A percentile compares a stretch with the other conserved stretches of the same genome.
Conservation (phyloP, 345 rosid species). For the Streptanthus diversifolius region DNA sequence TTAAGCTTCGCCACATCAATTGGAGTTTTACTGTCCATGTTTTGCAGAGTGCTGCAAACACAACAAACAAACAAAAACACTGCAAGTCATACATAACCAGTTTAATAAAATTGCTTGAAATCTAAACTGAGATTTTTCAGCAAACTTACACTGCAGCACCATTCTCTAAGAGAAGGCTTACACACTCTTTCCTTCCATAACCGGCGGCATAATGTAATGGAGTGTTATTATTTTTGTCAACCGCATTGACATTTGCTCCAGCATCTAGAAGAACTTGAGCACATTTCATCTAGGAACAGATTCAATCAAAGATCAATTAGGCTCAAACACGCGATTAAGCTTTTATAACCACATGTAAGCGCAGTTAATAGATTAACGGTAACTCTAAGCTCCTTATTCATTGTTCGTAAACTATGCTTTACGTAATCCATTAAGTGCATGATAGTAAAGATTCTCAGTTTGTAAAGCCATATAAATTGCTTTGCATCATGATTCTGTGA, state of each 20-base stretch:
- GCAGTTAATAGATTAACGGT: not conserved
- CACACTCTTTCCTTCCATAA: slow-evolving; percentile 93
- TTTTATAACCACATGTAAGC: not conserved
- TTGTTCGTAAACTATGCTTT: no score
- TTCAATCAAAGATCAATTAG: not conserved
- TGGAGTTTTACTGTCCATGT: slow-evolving; percentile 89
- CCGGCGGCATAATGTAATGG: slow-evolving; percentile 95
- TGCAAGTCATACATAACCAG: not conserved
- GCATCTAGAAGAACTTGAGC: slow-evolving; percentile 83
- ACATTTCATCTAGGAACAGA: slow-evolving; percentile 55
- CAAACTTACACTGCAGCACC: slow-evolving; percentile 97
- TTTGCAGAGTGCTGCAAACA: slow-evolving; percentile 67
- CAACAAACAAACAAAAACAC: not conserved
- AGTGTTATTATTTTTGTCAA: slow-evolving; percentile 93
- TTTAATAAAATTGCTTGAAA: not conserved
- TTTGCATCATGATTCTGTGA: not conserved
- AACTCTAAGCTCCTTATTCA: not conserved
- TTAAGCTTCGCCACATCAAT: slow-evolving; percentile 92
- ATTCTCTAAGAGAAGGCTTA: slow-evolving; percentile 70
- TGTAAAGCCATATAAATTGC: not conserved
- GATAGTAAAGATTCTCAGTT: not conserved
- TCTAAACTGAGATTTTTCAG: not conserved
- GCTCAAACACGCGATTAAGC: not conserved
- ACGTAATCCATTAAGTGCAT: not conserved
- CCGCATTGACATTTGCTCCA: slow-evolving; percentile 77